Percentiles rank a stretch among this genome's conserved stretches.
These are phyloP conservation scores for Phycomyces nitens DNA, from an alignment of 192 early-diverging fungal species.

Conservation along the genomic window DNA sequence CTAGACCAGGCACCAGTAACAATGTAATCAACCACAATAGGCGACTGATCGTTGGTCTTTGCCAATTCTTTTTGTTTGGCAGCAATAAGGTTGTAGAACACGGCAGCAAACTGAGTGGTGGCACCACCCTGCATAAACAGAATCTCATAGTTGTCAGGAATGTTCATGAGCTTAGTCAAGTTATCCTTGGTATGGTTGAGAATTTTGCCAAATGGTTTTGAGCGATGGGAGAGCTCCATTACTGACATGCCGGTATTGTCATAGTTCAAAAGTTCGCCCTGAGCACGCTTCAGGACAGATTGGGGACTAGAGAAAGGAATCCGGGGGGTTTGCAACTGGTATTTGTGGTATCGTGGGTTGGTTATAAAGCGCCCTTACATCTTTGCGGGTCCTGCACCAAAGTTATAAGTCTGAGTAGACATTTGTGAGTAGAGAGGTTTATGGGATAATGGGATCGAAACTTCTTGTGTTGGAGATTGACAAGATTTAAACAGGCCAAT, in stretches of 20 bases:
- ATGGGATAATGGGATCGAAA: neutral
- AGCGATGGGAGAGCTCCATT: conserved; percentile 95
- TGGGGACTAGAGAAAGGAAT: conserved; percentile 43
- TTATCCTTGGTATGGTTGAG: conserved; percentile 70
- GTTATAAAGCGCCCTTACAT: conserved; percentile 42
- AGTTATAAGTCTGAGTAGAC: conserved; percentile 58
- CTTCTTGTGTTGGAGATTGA: neutral
- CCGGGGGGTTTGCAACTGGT: neutral
- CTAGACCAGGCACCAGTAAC: conserved; percentile 91
- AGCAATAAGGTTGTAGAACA: conserved; percentile 87
- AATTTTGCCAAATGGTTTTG: conserved; percentile 74
- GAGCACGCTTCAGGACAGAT: conserved; percentile 79
- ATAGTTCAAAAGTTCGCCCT: conserved; percentile 81
- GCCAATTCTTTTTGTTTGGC: conserved; percentile 36
- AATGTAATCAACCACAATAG: conserved; percentile 78
- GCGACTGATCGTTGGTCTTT: conserved; percentile 7
- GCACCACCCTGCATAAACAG: conserved; percentile 96
- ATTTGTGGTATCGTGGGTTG: too few species aligned
- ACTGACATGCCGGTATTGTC: conserved; percentile 82
- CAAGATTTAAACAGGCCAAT: too few species aligned
- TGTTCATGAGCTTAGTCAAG: conserved; percentile 65
- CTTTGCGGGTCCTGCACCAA: conserved; percentile 89
- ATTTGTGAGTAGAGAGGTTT: neutral
- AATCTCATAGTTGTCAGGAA: conserved; percentile 89
- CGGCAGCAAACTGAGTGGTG: conserved; percentile 85